These are phyloP conservation scores for Ceratonia siliqua DNA, from an alignment of 306 rosid species.

Conservation along the genomic window DNA sequence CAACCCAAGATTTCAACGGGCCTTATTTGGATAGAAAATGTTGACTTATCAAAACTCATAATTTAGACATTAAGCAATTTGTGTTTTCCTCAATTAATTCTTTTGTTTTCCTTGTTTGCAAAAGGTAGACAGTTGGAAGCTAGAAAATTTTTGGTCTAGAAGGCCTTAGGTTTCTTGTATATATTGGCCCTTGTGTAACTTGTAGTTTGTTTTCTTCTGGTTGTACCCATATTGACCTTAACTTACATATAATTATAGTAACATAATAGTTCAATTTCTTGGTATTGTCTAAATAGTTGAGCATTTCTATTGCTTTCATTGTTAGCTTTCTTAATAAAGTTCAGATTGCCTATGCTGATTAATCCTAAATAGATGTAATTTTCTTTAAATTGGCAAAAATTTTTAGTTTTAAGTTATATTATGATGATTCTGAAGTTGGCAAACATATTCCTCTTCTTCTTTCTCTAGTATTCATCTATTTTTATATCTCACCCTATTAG, in stretches of 20 bases:
- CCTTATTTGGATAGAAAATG: background rate
- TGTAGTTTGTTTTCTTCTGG: background rate
- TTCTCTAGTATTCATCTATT: no score
- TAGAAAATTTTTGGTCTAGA: background rate
- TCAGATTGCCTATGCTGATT: background rate
- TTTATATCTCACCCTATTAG: no score
- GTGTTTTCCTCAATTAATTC: background rate
- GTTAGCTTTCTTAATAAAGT: no score
- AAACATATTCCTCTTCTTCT: no score
- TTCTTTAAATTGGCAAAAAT: background rate
- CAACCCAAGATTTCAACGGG: no score
- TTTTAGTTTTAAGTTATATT: no score
- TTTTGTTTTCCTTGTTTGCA: background rate
- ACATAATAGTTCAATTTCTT: background rate
- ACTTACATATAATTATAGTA: background rate
- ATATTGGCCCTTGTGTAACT: background rate
- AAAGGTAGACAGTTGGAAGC: slow-evolving; percentile 5
- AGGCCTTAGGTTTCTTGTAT: background rate
- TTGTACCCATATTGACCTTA: background rate
- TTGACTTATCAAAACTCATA: background rate
- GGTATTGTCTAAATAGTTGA: no score
- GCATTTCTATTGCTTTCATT: no score
- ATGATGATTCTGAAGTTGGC: background rate
- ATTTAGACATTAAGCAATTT: background rate
- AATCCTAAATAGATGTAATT: background rate